Evolutionary conservation across 495 filamentous ascomycete genomes (phyloP).

Genomic region (Penicillium fimorum): DNA sequence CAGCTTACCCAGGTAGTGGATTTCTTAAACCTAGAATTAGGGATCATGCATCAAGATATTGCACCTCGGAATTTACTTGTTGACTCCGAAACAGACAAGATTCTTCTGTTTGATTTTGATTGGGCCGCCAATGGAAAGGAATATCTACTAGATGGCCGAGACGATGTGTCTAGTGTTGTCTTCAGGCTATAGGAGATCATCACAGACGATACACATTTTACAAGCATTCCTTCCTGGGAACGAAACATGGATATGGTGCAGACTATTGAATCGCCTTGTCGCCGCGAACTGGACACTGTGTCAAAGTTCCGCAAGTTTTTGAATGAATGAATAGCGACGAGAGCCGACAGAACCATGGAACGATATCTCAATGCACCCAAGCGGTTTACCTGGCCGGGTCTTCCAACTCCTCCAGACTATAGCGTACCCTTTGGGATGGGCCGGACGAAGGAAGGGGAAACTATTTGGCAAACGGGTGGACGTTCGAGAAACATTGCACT

Average conservation of each 20-base stretch:
- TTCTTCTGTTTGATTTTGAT: slow-evolving; percentile 45
- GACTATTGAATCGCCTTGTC: slow-evolving; percentile 20
- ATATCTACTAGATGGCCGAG: slow-evolving; percentile 20
- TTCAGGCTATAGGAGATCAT: slow-evolving; percentile 44
- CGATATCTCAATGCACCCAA: slow-evolving; percentile 22
- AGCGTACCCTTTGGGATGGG: slow-evolving; percentile 20
- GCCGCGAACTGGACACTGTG: slow-evolving; percentile 23
- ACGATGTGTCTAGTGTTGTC: slow-evolving; percentile 39
- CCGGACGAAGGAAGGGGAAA: slow-evolving; percentile 14
- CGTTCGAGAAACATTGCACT: slow-evolving; percentile 18
- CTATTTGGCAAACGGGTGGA: slow-evolving; percentile 17
- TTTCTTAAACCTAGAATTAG: slow-evolving; percentile 38
- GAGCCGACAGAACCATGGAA: slow-evolving; percentile 19
- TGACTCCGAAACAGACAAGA: slow-evolving; percentile 26
- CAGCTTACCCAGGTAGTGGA: slow-evolving; percentile 38
- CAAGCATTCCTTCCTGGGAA: slow-evolving; percentile 22
- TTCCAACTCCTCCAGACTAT: slow-evolving; percentile 19
- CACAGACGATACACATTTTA: slow-evolving; percentile 31
- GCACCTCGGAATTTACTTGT: slow-evolving; percentile 39
- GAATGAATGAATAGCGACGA: slow-evolving; percentile 21
- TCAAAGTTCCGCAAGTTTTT: slow-evolving; percentile 23
- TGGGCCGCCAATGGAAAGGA: slow-evolving; percentile 25
- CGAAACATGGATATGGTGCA: slow-evolving; percentile 22
- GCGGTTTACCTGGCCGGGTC: slow-evolving; percentile 21
- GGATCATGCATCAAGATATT: slow-evolving; percentile 43